phyloP scores from a whole-genome alignment of 805 yeast genomes.

The Nakazawaea pomicola region DNA sequence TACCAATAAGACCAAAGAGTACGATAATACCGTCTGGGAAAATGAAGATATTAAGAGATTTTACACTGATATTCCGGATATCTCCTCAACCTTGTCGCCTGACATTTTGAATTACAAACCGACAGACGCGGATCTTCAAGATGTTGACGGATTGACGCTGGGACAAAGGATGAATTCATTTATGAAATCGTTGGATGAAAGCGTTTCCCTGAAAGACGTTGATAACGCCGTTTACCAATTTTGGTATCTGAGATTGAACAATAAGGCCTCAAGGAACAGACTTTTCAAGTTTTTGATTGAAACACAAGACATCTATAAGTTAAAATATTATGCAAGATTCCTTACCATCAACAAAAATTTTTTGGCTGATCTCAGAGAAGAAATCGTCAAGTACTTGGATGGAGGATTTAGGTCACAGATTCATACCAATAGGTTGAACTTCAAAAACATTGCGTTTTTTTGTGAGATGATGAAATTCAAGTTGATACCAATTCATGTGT shows the following conservation, averaged over 20 bases:
- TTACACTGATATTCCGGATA: constrained; percentile 49
- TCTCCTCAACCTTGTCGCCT: constrained; percentile 30
- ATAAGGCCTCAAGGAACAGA: constrained; percentile 67
- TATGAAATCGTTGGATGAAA: constrained; percentile 36
- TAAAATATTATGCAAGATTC: constrained; percentile 58
- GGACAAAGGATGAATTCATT: constrained; percentile 39
- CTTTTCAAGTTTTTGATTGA: constrained; percentile 52
- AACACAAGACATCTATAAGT: constrained; percentile 38
- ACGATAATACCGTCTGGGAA: constrained; percentile 45
- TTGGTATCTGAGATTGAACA: constrained; percentile 49
- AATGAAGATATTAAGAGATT: constrained; percentile 60
- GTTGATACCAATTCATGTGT: constrained; percentile 62
- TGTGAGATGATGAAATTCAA: constrained; percentile 75
- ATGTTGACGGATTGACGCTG: constrained; percentile 16
- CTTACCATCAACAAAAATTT: constrained; percentile 51
- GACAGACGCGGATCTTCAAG: constrained; percentile 13
- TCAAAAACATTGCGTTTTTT: constrained; percentile 57
- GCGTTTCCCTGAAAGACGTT: constrained; percentile 41
- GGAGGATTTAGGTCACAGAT: constrained; percentile 57
- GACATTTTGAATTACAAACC: constrained; percentile 15
- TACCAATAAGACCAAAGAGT: constrained; percentile 14
- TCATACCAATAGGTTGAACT: constrained; percentile 45
- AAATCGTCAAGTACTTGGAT: constrained; percentile 52
- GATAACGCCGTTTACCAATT: constrained; percentile 42
- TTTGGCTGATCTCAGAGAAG: constrained; percentile 46